Evolutionary conservation across 208 protist genomes (phyloP), one percentile per base, ranked within the genome.

Genomic region (Sergeia podlipaevii): DNA sequence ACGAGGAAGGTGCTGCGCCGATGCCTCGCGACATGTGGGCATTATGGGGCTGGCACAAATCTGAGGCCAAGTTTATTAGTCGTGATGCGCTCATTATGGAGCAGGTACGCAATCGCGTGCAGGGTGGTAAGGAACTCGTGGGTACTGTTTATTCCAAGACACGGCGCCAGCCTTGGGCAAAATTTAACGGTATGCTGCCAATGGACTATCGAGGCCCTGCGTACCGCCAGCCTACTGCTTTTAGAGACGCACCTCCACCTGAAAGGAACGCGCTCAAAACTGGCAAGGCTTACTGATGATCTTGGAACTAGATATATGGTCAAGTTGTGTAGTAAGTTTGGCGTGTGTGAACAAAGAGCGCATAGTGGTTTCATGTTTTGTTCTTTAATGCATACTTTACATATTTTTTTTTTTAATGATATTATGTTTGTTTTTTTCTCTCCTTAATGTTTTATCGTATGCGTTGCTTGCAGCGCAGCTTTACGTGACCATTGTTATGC

Each of bases 11-110:
- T 4, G 89, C 89, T 23, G 70, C 58, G 21, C 80, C 84, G 15
- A 91, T 91, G 80, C 89, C 89, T 20, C 53, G 72, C 8, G 84
- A 96, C 58, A 91, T 93, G 85, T 96, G 80, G 77, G 85, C 85
- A 1, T 28, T 91, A 1, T 93, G 85, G 81, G 89, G 89, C 20
- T 96, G 89, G 86, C 81, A 93, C 54, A 67, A 75, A 21, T 80
- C 65, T 36, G 89, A 96, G 60, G 24, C 70, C 30, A 96, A 96
- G 71, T 93, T 91, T 59, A 64, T 83, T 38, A 91, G 80, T 43
- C 70, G 85, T 1, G 46, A 70, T 17, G 54, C 63, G 8, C 63
- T 85, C 58, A 76, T 96, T 21, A 50, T 52, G 47, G 66, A 91
- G 43, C 76, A 93, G 57, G 79, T 87, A 21, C 72, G 68, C 0